Conservation (phyloP, 768 basidiomycete species). For the Botryobasidium botryosum region DNA sequence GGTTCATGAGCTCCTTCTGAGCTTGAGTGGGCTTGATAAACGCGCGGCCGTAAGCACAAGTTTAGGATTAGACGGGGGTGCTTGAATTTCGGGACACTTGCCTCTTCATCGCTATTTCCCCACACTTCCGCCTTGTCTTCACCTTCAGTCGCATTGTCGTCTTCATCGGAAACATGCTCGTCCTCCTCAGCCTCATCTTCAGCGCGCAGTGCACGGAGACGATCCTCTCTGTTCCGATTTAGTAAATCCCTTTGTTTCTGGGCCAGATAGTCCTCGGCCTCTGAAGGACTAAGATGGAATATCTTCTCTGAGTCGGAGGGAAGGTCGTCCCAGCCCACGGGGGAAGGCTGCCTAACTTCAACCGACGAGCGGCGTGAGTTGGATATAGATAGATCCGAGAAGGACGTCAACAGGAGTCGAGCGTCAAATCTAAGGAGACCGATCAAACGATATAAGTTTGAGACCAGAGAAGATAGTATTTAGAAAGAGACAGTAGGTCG, state of each 20-base stretch:
- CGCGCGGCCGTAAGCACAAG: neutral
- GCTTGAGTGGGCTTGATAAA: slow-evolving; percentile 36
- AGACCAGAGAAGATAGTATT: neutral
- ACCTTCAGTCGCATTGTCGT: slow-evolving; percentile 8
- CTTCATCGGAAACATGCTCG: slow-evolving; percentile 13
- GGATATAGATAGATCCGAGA: slow-evolving; percentile 18
- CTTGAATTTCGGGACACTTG: slow-evolving; percentile 15
- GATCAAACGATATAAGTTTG: neutral
- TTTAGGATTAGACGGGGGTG: neutral
- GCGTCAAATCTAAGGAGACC: slow-evolving; percentile 48
- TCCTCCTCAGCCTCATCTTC: slow-evolving; percentile 27
- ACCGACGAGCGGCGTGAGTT: slow-evolving; percentile 9
- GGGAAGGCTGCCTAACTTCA: slow-evolving; percentile 11
- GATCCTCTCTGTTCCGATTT: slow-evolving; percentile 41
- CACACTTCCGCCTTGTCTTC: slow-evolving; percentile 39
- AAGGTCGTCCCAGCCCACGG: slow-evolving; percentile 66
- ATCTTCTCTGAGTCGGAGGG: slow-evolving; percentile 76
- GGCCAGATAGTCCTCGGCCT: slow-evolving; percentile 45
- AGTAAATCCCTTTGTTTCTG: slow-evolving; percentile 50
- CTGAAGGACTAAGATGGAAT: slow-evolving; percentile 56
- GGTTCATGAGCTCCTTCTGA: slow-evolving; percentile 49
- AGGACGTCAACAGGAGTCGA: slow-evolving; percentile 48
- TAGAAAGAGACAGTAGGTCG: slow-evolving; percentile 12
- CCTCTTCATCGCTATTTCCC: slow-evolving; percentile 61
- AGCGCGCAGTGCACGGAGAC: slow-evolving; percentile 38